A percentile compares a stretch with the other conserved stretches of the same genome.
Conservation (phyloP, 2,329 filamentous ascomycete genomes). For the Aspergillus brasiliensis region DNA sequence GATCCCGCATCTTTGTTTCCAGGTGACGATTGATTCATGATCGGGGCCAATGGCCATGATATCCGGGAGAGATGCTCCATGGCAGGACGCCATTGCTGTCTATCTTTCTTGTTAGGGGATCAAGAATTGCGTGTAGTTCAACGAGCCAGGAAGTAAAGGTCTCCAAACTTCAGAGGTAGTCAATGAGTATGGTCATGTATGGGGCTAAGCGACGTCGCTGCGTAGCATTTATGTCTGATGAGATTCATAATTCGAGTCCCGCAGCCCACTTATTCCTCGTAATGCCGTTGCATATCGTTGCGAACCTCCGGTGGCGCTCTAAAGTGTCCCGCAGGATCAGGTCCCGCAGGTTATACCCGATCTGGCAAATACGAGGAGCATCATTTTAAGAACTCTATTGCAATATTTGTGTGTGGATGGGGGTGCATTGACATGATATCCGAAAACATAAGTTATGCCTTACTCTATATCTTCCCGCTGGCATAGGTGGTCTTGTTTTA, state of each 20-base stretch:
- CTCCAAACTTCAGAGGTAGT: neutral
- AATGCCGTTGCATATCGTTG: neutral
- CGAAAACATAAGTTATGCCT: neutral
- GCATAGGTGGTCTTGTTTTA: neutral
- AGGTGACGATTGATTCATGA: slow-evolving; percentile 18
- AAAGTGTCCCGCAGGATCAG: neutral
- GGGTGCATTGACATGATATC: neutral
- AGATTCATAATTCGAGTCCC: neutral
- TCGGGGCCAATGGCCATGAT: slow-evolving; percentile 21
- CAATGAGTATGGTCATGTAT: neutral
- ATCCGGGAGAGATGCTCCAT: slow-evolving; percentile 21
- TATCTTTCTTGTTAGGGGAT: neutral
- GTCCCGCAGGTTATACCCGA: too few species aligned
- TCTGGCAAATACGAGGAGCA: too few species aligned
- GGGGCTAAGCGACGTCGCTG: neutral
- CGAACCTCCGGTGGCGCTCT: neutral
- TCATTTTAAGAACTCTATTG: too few species aligned
- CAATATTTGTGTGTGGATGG: neutral
- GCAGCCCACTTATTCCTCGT: neutral
- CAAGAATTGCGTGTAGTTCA: neutral
- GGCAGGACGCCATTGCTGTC: neutral
- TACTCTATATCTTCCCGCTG: neutral
- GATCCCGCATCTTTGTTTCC: slow-evolving; percentile 36
- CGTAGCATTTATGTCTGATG: neutral
- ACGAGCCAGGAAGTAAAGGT: neutral